phyloP scores from a whole-genome alignment of 1,284 basidiomycete genomes.

The Chiua sp. region DNA sequence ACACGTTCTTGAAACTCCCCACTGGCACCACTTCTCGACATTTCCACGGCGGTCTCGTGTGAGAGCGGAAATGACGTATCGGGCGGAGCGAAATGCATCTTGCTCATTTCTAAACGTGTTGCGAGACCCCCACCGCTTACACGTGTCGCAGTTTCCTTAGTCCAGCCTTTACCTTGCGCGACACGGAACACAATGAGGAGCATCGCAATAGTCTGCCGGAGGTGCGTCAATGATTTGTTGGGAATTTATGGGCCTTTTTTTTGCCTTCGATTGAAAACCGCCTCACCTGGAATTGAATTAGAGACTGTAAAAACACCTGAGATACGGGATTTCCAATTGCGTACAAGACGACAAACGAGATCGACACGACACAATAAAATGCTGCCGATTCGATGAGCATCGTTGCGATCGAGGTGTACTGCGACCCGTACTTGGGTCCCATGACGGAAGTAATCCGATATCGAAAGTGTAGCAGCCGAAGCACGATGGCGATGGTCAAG shows the following conservation, averaged over 20 bases:
- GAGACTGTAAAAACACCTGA: constrained; percentile 15
- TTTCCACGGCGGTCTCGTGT: too few relatives aligned
- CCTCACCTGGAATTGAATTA: constrained; percentile 28
- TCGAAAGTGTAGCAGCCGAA: constrained; percentile 21
- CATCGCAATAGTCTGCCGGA: constrained; percentile 20
- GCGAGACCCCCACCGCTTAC: background rate
- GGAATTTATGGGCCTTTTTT: too few relatives aligned
- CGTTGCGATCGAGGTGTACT: constrained; percentile 28
- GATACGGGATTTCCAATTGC: constrained; percentile 18
- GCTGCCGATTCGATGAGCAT: constrained; percentile 29
- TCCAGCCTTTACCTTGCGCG: constrained; percentile 35
- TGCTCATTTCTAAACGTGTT: too few relatives aligned
- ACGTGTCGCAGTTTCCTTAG: constrained; percentile 9
- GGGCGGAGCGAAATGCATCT: too few relatives aligned
- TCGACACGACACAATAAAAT: constrained; percentile 23
- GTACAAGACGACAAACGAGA: constrained; percentile 26
- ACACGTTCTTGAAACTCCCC: too few relatives aligned
- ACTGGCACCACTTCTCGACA: too few relatives aligned
- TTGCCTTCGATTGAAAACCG: too few relatives aligned
- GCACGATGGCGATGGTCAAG: constrained; percentile 28
- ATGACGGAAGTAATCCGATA: constrained; percentile 5
- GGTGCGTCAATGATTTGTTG: background rate
- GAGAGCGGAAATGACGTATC: too few relatives aligned
- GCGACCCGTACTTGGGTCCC: constrained; percentile 17
- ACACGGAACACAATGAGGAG: constrained; percentile 32